Percentiles rank a stretch among this genome's conserved stretches.
phyloP scores from a whole-genome alignment of 2,329 filamentous ascomycete genomes.

The Neonectria faginata region DNA sequence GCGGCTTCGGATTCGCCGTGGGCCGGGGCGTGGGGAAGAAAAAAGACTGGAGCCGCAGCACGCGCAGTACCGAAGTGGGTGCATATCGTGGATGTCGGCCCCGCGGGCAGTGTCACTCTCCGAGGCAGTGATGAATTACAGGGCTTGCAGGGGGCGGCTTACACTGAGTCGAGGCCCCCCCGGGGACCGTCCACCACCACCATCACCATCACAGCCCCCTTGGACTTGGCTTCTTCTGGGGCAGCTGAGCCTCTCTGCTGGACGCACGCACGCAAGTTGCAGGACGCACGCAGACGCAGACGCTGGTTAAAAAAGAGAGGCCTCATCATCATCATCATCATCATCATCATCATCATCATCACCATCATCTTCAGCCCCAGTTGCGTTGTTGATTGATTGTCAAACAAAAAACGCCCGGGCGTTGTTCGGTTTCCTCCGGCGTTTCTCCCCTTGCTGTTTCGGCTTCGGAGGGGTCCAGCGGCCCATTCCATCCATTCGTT shows the following conservation, averaged over 20 bases:
- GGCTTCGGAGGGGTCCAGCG: conserved; percentile 12
- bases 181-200: too few species aligned
- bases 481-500: conserved; percentile 4
- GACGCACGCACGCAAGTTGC: too few species aligned
- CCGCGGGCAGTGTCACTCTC: background rate
- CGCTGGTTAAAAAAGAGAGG: background rate
- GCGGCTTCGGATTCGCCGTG: conserved; percentile 21
- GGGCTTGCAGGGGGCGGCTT: conserved; percentile 5
- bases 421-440: conserved; percentile 11
- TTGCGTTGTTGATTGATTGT: too few species aligned
- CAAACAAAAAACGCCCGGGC: background rate
- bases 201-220: background rate
- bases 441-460: conserved; percentile 10
- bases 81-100: conserved; percentile 1
- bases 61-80: conserved; percentile 15
- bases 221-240: too few species aligned
- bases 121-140: background rate
- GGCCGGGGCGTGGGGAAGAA: conserved; percentile 5
- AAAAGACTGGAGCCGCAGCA: conserved; percentile 6
- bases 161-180: background rate
- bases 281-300: too few species aligned
- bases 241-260: background rate
- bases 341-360: background rate
- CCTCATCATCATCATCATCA: background rate
- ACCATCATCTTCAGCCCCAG: too few species aligned